These are phyloP conservation scores for Camellia sinensis DNA, from an alignment of 148 eudicot genomes.

Conservation along the genomic window DNA sequence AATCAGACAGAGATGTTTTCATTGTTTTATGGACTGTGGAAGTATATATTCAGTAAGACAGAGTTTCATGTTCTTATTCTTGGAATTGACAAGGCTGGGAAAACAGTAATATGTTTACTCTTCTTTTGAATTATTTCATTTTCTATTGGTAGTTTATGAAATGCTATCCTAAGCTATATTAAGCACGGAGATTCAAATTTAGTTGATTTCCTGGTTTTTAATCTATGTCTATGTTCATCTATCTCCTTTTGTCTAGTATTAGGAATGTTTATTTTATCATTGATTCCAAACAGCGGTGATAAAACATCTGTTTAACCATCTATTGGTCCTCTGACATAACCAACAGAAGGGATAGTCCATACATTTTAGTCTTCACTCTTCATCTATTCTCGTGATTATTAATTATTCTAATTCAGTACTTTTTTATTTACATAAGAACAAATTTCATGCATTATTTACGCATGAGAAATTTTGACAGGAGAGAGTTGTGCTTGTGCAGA, in stretches of 20 bases:
- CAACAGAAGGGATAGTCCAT: background rate
- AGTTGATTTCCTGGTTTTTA: background rate
- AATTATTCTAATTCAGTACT: background rate
- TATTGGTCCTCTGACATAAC: background rate
- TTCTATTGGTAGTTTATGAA: background rate
- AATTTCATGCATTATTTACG: background rate
- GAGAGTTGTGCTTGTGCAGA: too few relatives aligned
- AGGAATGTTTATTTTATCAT: background rate
- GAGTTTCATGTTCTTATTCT: constrained; percentile 94
- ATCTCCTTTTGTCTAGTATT: background rate
- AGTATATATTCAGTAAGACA: constrained; percentile 75
- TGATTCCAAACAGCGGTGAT: background rate
- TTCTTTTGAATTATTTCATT: constrained; percentile 1
- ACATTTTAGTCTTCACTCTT: background rate
- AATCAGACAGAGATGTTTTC: constrained; percentile 64
- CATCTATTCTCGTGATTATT: background rate
- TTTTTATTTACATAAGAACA: background rate
- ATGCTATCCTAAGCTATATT: background rate
- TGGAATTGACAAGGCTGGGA: constrained; percentile 95
- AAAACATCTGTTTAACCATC: background rate
- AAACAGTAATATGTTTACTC: constrained; percentile 56
- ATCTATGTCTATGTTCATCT: background rate
- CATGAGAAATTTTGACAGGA: too few relatives aligned
- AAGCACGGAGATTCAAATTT: background rate
- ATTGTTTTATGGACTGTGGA: constrained; percentile 86